A percentile compares a stretch with the other conserved stretches of the same genome.
These are phyloP conservation scores for Colletotrichum sp. DNA, from an alignment of 2,329 filamentous ascomycete species.

Conservation along the genomic window DNA sequence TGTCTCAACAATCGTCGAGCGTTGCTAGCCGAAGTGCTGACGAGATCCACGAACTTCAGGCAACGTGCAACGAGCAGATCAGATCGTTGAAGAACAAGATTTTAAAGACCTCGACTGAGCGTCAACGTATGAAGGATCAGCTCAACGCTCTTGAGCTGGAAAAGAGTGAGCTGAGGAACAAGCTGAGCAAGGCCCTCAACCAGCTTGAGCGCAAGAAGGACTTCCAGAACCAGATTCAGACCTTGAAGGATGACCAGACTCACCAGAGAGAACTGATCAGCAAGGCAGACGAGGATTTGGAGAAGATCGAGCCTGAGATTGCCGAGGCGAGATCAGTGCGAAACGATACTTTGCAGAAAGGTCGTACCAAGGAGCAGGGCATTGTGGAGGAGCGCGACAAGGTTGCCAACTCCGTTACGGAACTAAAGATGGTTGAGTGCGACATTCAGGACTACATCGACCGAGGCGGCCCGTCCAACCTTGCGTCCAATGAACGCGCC, in stretches of 20 bases:
- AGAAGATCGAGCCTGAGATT: constrained; percentile 76
- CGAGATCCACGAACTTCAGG: constrained; percentile 81
- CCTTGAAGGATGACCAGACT: constrained; percentile 70
- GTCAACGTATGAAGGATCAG: constrained; percentile 72
- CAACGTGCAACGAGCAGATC: constrained; percentile 69
- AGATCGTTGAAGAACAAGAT: constrained; percentile 68
- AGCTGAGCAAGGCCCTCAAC: constrained; percentile 71
- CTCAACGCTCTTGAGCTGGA: constrained; percentile 78
- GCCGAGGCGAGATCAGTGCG: constrained; percentile 76
- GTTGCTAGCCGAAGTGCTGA: constrained; percentile 74
- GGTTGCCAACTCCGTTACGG: constrained; percentile 76
- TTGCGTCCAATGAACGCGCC: constrained; percentile 72
- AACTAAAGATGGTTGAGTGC: constrained; percentile 75
- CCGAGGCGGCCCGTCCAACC: constrained; percentile 73
- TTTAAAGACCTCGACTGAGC: constrained; percentile 70
- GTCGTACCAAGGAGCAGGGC: constrained; percentile 74
- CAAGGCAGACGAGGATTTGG: constrained; percentile 74
- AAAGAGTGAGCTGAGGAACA: constrained; percentile 75
- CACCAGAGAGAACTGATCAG: constrained; percentile 75
- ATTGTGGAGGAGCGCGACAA: constrained; percentile 74
- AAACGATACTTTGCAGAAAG: constrained; percentile 76
- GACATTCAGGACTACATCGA: constrained; percentile 84
- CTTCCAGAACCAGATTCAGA: constrained; percentile 73
- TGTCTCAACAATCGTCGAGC: constrained; percentile 76
- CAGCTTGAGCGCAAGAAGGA: constrained; percentile 83